Percentiles rank a stretch among this genome's conserved stretches.
Evolutionary conservation across 257 asterid genomes (phyloP).

Genomic region (Gentiana straminea): DNA sequence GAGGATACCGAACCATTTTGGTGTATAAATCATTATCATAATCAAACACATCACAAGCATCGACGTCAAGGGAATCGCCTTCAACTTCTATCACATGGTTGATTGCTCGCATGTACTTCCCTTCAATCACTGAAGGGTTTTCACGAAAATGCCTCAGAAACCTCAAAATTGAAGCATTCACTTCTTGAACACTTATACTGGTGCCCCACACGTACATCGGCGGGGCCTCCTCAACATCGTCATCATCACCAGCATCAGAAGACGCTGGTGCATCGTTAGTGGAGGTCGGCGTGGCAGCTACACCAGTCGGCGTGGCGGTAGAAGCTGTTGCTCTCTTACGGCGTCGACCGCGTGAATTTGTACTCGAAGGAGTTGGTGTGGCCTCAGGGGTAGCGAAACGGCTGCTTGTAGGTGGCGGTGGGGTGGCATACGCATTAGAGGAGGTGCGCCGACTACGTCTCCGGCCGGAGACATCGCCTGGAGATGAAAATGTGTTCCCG

Average conservation of each 20-base stretch:
- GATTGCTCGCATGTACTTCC: constrained; percentile 72
- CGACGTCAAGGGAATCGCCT: constrained; percentile 97
- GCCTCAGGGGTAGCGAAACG: constrained; percentile 60
- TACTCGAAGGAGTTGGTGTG: constrained; percentile 58
- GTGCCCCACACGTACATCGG: constrained; percentile 98
- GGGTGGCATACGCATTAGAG: constrained; percentile 41
- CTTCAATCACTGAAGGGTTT: constrained; percentile 48
- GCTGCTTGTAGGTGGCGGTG: constrained; percentile 38
- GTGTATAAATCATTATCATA: constrained; percentile 68
- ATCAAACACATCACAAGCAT: constrained; percentile 69
- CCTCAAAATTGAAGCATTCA: constrained; percentile 71
- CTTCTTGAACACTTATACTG: constrained; percentile 81
- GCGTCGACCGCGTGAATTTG: constrained; percentile 35
- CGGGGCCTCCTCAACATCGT: constrained; percentile 53
- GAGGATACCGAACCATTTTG: constrained; percentile 93
- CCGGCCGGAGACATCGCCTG: constrained; percentile 44
- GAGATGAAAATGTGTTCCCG: constrained; percentile 71
- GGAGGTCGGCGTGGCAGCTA: constrained; percentile 61
- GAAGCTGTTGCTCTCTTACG: constrained; percentile 27
- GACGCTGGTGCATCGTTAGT: constrained; percentile 61
- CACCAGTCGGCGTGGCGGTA: constrained; percentile 23
- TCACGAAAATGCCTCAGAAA: constrained; percentile 82
- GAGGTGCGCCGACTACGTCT: constrained; percentile 54
- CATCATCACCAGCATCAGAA: constrained; percentile 61
- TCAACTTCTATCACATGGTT: constrained; percentile 66